phyloP scores from a whole-genome alignment of 345 rosid genomes.

The Bretschneidera sinensis region DNA sequence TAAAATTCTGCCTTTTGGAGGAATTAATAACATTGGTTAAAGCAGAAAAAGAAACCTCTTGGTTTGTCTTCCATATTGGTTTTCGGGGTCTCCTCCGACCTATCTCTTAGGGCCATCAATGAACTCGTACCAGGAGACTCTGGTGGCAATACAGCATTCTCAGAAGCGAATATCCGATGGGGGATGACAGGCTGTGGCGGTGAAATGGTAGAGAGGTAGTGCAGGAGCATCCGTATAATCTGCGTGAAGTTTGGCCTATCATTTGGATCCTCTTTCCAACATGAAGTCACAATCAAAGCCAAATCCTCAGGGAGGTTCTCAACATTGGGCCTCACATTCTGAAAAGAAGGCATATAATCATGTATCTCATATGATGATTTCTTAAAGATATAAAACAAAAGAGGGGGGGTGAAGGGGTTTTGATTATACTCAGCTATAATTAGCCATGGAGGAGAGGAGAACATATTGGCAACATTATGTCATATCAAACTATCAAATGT shows the following conservation, averaged over 20 bases:
- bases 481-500: too few species aligned
- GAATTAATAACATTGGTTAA: slow-evolving; percentile 50
- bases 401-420: not conserved
- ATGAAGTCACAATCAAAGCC: slow-evolving; percentile 75
- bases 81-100: slow-evolving; percentile 34
- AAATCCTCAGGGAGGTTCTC: slow-evolving; percentile 77
- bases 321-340: slow-evolving; percentile 87
- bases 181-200: slow-evolving; percentile 57
- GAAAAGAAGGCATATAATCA: slow-evolving; percentile 17
- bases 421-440: too few species aligned
- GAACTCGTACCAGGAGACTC: slow-evolving; percentile 91
- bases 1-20: slow-evolving; percentile 5
- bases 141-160: slow-evolving; percentile 66
- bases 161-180: slow-evolving; percentile 37
- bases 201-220: slow-evolving; percentile 52
- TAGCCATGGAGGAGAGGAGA: too few species aligned
- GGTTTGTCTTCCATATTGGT: slow-evolving; percentile 35
- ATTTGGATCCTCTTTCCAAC: slow-evolving; percentile 97
- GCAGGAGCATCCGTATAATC: slow-evolving; percentile 81
- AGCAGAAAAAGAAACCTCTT: slow-evolving; percentile 75
- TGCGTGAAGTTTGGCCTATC: slow-evolving; percentile 77
- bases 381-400: too few species aligned
- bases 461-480: too few species aligned
- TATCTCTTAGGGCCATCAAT: slow-evolving; percentile 62
- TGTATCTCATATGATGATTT: not conserved